Percentiles rank a stretch among this genome's conserved stretches.
Conservation (phyloP, 2,329 filamentous ascomycete genomes). For the Pseudogymnoascus sp. region DNA sequence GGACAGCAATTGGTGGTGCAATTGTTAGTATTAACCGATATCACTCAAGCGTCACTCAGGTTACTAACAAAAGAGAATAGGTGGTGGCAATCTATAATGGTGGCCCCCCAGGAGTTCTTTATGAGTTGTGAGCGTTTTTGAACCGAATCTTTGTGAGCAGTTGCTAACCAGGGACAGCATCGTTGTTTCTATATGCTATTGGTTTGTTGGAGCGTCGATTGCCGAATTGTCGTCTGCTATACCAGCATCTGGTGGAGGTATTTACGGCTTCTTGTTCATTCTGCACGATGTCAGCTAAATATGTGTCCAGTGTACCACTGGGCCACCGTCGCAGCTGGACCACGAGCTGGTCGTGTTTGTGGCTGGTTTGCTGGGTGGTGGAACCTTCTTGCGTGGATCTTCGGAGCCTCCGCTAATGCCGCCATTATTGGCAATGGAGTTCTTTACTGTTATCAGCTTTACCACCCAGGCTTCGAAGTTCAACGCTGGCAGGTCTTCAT, state of each 20-base stretch:
- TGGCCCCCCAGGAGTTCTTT: constrained; percentile 52
- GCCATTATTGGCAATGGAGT: constrained; percentile 37
- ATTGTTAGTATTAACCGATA: constrained; percentile 29
- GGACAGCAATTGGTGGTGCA: constrained; percentile 37
- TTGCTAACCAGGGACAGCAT: constrained; percentile 37
- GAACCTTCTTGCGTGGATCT: constrained; percentile 44
- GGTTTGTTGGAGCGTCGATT: constrained; percentile 41
- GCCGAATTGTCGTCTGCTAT: constrained; percentile 41
- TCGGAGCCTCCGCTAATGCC: constrained; percentile 29
- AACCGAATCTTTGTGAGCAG: constrained; percentile 35
- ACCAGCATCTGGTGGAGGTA: constrained; percentile 31
- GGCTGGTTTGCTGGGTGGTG: constrained; percentile 45
- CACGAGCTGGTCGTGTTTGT: constrained; percentile 35
- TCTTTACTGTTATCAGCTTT: constrained; percentile 41
- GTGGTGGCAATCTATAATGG: constrained; percentile 48
- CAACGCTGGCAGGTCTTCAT: constrained; percentile 45
- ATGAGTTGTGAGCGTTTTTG: constrained; percentile 40
- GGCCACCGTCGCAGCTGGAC: constrained; percentile 42
- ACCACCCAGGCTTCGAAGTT: constrained; percentile 37
- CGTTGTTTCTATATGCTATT: constrained; percentile 41
- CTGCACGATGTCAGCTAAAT: neutral
- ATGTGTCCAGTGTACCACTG: constrained; percentile 40
- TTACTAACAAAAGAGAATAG: neutral
- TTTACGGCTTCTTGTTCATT: neutral
- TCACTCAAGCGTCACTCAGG: neutral